Base-by-base conservation (phyloP, 2,329 filamentous ascomycete genomes). In the Talaromyces sp. region DNA sequence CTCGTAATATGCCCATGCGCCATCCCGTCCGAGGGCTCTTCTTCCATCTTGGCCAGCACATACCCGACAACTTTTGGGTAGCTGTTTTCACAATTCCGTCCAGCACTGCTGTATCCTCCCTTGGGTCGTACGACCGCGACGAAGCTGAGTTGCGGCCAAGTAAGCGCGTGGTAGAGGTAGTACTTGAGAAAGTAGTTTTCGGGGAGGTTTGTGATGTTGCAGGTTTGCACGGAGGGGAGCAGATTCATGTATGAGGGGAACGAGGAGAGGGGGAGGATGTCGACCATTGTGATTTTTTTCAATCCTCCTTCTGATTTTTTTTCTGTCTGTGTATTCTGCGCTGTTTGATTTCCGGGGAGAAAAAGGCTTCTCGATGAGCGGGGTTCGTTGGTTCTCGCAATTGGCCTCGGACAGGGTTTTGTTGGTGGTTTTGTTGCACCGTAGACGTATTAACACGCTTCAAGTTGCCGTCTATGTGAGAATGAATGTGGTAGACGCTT, bases 151-250 rank as follows among this genome's bases (percentile, higher is more conserved):
- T 97, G 93, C 52, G 94, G 94, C 94, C 94, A 99, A 69, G 92
- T 96, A 67, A 97, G 87, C 17, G 93, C 92, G 79, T 99, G 94
- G 85, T 99, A 99, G 72, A 99, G 87, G 81, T 99, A 99, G 84
- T 99, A 99, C 84, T 99, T 99, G 79, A 96, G 90, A 77, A 97
- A 97, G 85, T 99, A 99, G 83, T 99, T 99, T 79, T 99, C 94
- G 66, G 94, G 94, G 58, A 99, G 85, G 81, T 99, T 99, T 75
- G 95, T 96, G 74, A 99, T 92, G 82, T 99, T 97, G 73, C 93
- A 93, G 77, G 95, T 92, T 80, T 99, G 94, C 74, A 99, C 89
- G 65, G 91, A 82, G 66, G 86, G 88, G 67, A 99, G 87, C 65
- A 94, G 81, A 66, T 93, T 89, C 78, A 99, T 96, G 80, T 97